phyloP scores from a whole-genome alignment of 2,329 filamentous ascomycete genomes.

The Aspergillus bombycis region DNA sequence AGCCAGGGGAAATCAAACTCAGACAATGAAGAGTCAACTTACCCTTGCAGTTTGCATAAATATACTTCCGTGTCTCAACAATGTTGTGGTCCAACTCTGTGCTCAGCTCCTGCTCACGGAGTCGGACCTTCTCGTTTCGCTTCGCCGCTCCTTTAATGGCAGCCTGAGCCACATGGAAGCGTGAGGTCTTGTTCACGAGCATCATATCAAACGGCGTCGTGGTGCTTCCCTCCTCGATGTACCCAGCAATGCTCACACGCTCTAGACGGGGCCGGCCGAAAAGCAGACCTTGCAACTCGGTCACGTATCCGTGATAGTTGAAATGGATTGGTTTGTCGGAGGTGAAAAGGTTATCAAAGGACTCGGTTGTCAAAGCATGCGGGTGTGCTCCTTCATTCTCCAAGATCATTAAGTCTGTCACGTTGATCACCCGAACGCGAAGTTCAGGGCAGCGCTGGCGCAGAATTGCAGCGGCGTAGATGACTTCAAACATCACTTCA shows the following conservation, averaged over 20 bases:
- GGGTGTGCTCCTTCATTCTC: slow-evolving; percentile 60
- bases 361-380: slow-evolving; percentile 57
- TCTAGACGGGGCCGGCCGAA: slow-evolving; percentile 59
- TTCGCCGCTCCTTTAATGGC: slow-evolving; percentile 55
- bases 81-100: slow-evolving; percentile 54
- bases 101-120: slow-evolving; percentile 50
- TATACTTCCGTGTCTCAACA: slow-evolving; percentile 56
- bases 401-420: slow-evolving; percentile 68
- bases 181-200: slow-evolving; percentile 62
- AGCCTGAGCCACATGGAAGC: slow-evolving; percentile 61
- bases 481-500: slow-evolving; percentile 67
- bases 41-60: slow-evolving; percentile 58
- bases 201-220: slow-evolving; percentile 74
- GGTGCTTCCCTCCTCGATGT: slow-evolving; percentile 67
- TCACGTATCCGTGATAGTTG: slow-evolving; percentile 69
- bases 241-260: slow-evolving; percentile 61
- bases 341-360: slow-evolving; percentile 63
- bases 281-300: slow-evolving; percentile 63
- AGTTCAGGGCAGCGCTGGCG: slow-evolving; percentile 54
- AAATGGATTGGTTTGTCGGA: slow-evolving; percentile 60
- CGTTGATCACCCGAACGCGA: slow-evolving; percentile 65
- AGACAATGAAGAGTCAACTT: slow-evolving; percentile 23
- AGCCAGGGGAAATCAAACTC: background rate
- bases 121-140: slow-evolving; percentile 52
- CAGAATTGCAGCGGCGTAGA: slow-evolving; percentile 63